phyloP scores from a whole-genome alignment of 129 eudicot genomes.

The Apium graveolens region DNA sequence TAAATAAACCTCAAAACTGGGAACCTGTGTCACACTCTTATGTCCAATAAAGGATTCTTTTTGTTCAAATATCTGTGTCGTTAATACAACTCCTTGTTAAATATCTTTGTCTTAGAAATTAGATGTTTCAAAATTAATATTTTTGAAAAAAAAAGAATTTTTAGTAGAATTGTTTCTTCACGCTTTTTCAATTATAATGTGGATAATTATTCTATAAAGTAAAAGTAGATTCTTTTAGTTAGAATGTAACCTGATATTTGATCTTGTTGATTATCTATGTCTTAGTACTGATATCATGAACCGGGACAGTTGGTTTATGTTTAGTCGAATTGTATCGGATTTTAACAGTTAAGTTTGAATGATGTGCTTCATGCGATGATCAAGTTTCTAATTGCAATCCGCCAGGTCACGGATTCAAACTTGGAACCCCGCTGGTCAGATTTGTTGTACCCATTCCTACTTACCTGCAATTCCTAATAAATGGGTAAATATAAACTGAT shows the following conservation, averaged over 20 bases:
- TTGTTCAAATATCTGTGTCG: background rate
- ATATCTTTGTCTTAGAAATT: too few species aligned
- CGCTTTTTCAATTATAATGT: background rate
- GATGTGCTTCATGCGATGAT: background rate
- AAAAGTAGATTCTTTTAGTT: background rate
- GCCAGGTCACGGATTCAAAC: background rate
- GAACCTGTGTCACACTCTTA: background rate
- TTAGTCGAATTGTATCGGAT: background rate
- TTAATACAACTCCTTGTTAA: background rate
- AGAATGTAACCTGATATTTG: background rate
- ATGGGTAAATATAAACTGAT: background rate
- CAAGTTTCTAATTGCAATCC: background rate
- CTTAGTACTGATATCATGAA: background rate
- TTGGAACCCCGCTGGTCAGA: background rate
- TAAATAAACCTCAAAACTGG: background rate
- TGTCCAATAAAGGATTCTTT: background rate
- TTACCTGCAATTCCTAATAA: background rate
- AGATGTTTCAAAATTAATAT: too few species aligned
- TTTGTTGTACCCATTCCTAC: background rate
- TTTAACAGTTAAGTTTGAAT: too few species aligned
- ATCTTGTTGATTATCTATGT: conserved; percentile 5
- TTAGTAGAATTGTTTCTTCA: background rate
- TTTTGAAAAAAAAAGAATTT: background rate
- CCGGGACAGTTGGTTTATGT: background rate
- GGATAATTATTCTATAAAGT: background rate